Conservation (phyloP, 306 rosid species). For the Vicia villosa region DNA sequence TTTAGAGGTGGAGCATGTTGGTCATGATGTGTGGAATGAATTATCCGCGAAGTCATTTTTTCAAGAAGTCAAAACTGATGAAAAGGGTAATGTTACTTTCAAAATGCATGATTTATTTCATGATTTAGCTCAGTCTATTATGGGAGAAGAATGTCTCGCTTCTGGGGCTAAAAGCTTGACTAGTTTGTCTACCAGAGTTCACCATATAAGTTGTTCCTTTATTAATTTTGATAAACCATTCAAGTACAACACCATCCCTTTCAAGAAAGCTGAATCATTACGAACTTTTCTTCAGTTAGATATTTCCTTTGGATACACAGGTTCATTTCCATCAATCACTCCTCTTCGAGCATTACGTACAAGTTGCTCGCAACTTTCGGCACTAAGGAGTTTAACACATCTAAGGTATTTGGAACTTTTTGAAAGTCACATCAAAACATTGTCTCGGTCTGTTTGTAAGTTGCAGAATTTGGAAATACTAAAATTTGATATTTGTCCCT, state of each 20-base stretch:
- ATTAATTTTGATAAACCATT: background rate
- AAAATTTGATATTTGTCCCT: background rate
- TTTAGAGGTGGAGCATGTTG: too few species aligned
- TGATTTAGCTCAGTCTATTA: background rate
- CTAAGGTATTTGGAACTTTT: background rate
- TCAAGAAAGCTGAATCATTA: background rate
- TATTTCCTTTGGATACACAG: accelerated
- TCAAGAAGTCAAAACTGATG: too few species aligned
- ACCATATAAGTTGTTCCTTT: background rate
- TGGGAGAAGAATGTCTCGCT: background rate
- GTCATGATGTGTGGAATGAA: too few species aligned
- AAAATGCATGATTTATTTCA: background rate
- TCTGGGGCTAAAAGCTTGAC: background rate
- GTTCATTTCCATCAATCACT: background rate
- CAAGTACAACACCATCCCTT: background rate
- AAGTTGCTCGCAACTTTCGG: background rate
- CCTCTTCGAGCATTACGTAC: background rate
- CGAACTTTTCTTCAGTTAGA: background rate
- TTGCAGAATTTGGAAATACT: background rate
- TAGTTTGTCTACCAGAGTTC: background rate
- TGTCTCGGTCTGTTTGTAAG: background rate
- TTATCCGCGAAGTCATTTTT: too few species aligned
- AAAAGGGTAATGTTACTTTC: background rate
- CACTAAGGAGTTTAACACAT: background rate
- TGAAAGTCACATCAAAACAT: background rate